Conservation (phyloP, 495 filamentous ascomycete species). For the Aspergillus carlsbadensis region DNA sequence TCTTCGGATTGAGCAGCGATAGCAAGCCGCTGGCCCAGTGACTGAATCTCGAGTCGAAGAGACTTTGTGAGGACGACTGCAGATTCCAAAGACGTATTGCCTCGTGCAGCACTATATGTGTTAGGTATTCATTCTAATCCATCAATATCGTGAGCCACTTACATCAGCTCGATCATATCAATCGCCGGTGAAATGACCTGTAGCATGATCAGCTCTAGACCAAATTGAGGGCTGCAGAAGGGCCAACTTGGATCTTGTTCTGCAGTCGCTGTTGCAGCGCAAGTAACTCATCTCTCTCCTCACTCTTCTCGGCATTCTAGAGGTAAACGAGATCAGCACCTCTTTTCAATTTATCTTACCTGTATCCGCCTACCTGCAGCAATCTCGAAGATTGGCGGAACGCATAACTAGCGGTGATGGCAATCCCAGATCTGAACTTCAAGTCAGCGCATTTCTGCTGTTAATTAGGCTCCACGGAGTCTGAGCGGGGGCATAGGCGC, state of each 20-base stretch:
- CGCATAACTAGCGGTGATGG: constrained; percentile 82
- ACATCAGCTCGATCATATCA: constrained; percentile 93
- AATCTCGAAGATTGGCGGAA: constrained; percentile 77
- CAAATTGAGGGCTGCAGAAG: background rate
- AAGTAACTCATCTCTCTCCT: constrained; percentile 67
- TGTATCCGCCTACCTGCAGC: constrained; percentile 58
- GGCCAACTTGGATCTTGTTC: constrained; percentile 76
- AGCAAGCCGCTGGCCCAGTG: constrained; percentile 73
- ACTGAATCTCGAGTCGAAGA: constrained; percentile 84
- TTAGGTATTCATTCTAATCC: background rate
- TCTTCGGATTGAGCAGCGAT: constrained; percentile 69
- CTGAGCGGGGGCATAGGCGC: background rate
- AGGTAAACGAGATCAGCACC: constrained; percentile 15
- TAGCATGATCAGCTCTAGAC: background rate
- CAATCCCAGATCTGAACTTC: constrained; percentile 70
- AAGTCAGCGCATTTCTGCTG: constrained; percentile 11
- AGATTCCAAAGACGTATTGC: constrained; percentile 91
- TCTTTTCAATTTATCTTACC: background rate
- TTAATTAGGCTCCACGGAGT: background rate
- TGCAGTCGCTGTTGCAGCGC: constrained; percentile 72
- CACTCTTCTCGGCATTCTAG: constrained; percentile 64
- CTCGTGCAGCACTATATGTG: constrained; percentile 71
- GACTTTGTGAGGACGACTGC: constrained; percentile 83
- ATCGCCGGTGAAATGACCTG: constrained; percentile 90
- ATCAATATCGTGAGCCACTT: constrained; percentile 19